A percentile compares a stretch with the other conserved stretches of the same genome.
Evolutionary conservation across 352 stramenopile species (phyloP).

Genomic region (Pythium dissimile): DNA sequence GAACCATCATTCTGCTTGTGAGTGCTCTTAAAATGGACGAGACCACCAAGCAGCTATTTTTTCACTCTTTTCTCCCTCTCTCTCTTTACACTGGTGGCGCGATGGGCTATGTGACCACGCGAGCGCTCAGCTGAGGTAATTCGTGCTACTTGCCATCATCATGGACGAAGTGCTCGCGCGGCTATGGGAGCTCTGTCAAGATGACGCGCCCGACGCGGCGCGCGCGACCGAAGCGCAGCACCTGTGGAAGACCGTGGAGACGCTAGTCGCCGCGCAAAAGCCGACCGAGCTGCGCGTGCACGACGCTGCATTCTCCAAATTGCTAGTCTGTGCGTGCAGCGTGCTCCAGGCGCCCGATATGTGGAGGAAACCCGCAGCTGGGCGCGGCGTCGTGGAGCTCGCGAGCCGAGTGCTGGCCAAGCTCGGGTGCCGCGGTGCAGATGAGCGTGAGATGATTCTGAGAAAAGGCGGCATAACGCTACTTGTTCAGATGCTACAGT

Average conservation of each 20-base stretch:
- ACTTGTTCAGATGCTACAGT: constrained; percentile 29
- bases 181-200: constrained; percentile 11
- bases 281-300: constrained; percentile 30
- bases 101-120: too few relatives aligned
- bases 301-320: constrained; percentile 36
- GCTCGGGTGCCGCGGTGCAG: constrained; percentile 41
- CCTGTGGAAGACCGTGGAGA: constrained; percentile 53
- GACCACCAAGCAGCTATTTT: too few relatives aligned
- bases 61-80: too few relatives aligned
- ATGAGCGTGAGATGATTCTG: constrained; percentile 45
- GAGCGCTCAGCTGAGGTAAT: too few relatives aligned
- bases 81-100: too few relatives aligned
- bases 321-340: constrained; percentile 33
- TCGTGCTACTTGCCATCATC: too few relatives aligned
- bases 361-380: constrained; percentile 26
- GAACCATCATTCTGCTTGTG: too few relatives aligned
- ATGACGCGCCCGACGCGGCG: not conserved
- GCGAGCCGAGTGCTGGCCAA: constrained; percentile 38
- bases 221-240: constrained; percentile 35
- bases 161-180: constrained; percentile 25
- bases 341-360: constrained; percentile 29
- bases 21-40: too few relatives aligned
- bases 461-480: constrained; percentile 32
- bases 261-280: constrained; percentile 34
- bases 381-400: constrained; percentile 33